Evolutionary conservation across 306 rosid species (phyloP).

Genomic region (Alnus glutinosa): DNA sequence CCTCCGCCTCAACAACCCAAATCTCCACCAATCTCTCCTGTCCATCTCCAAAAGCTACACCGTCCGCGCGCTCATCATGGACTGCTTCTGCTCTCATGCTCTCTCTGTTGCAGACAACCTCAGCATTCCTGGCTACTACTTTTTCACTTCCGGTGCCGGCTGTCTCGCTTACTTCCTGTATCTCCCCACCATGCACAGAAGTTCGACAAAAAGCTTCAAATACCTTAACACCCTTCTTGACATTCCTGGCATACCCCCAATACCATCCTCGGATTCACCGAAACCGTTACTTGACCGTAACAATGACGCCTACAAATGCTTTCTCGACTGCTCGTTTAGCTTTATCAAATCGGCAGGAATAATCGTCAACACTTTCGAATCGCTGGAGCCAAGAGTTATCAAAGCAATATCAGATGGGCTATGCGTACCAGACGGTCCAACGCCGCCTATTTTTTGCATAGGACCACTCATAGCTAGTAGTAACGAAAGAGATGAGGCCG

Average conservation of each 20-base stretch:
- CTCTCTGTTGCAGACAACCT: constrained; percentile 27
- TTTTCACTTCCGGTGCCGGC: constrained; percentile 37
- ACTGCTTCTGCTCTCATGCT: constrained; percentile 35
- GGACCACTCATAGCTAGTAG: constrained; percentile 40
- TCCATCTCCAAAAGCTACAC: constrained; percentile 17
- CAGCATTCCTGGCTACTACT: constrained; percentile 38
- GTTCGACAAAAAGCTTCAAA: constrained; percentile 14
- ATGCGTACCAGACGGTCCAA: constrained; percentile 20
- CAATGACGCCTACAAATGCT: constrained; percentile 20
- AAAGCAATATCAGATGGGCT: constrained; percentile 39
- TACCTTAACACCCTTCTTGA: not conserved
- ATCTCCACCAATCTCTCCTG: constrained; percentile 15
- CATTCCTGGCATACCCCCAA: constrained; percentile 30
- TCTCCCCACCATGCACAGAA: constrained; percentile 22
- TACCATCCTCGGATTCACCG: constrained; percentile 18
- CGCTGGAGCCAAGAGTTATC: constrained; percentile 27
- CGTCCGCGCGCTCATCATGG: constrained; percentile 42
- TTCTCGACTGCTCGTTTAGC: not conserved
- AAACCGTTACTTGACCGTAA: constrained; percentile 33
- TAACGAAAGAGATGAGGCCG: not conserved
- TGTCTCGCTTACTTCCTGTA: constrained; percentile 11
- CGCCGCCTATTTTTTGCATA: constrained; percentile 32
- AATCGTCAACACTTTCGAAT: constrained; percentile 43
- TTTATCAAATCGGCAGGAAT: constrained; percentile 34
- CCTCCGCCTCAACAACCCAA: constrained; percentile 28